Evolutionary conservation across 2,329 filamentous ascomycete genomes (phyloP).

Genomic region (Aplosporella prunicola): DNA sequence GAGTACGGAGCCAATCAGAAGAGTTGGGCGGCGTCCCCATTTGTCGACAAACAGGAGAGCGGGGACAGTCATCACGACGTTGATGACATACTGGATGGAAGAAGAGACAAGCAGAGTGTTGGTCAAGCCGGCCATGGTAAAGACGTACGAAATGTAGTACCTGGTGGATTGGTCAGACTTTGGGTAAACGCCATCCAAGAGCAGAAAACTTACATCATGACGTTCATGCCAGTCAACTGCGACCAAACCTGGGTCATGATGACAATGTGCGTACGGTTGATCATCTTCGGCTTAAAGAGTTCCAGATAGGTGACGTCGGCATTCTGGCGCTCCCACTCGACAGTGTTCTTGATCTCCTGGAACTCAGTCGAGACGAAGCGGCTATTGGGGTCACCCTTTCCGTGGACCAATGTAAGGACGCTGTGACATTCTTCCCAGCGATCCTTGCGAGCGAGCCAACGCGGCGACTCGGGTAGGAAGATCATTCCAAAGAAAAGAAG

Average conservation of each 20-base stretch:
- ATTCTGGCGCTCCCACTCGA: conserved; percentile 63
- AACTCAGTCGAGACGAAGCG: conserved; percentile 60
- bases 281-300: conserved; percentile 62
- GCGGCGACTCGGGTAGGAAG: conserved; percentile 37
- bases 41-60: conserved; percentile 65
- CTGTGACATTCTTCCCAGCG: conserved; percentile 35
- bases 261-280: conserved; percentile 63
- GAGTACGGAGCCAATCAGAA: conserved; percentile 55
- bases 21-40: conserved; percentile 62
- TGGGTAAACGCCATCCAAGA: not conserved
- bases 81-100: conserved; percentile 61
- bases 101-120: conserved; percentile 54
- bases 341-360: conserved; percentile 62
- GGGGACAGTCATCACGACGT: conserved; percentile 68
- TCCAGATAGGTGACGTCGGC: conserved; percentile 61
- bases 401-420: conserved; percentile 36
- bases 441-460: conserved; percentile 38
- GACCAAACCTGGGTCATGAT: conserved; percentile 68
- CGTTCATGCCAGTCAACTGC: conserved; percentile 69
- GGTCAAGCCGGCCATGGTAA: conserved; percentile 60
- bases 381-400: conserved; percentile 51
- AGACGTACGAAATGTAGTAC: conserved; percentile 47
- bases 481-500: conserved; percentile 40
- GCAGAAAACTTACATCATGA: conserved; percentile 43
- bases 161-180: conserved; percentile 38